phyloP scores from a whole-genome alignment of 179 eudicot genomes.

The Dionaea muscipula region DNA sequence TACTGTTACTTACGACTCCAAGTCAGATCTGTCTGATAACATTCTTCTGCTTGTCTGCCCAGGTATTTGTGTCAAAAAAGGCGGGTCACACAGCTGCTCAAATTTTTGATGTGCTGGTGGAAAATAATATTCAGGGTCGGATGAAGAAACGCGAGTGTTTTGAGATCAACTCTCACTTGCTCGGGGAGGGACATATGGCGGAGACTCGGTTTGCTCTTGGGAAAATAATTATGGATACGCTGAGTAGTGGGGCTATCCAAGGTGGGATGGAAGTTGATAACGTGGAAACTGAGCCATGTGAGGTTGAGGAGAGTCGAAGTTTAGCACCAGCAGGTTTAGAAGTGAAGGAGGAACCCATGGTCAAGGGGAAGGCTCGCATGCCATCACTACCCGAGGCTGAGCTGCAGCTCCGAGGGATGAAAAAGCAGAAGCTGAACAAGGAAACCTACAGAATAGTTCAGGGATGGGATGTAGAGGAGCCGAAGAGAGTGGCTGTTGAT shows the following conservation, averaged over 20 bases:
- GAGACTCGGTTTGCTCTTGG: constrained; percentile 68
- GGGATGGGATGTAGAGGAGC: constrained; percentile 12
- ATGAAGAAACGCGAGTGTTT: constrained; percentile 15
- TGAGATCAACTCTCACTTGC: constrained; percentile 33
- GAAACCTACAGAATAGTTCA: constrained; percentile 6
- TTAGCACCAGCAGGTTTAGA: not conserved
- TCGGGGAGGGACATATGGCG: constrained; percentile 32
- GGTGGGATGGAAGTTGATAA: constrained; percentile 11
- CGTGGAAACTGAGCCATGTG: constrained; percentile 11
- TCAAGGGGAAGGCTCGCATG: too few relatives aligned
- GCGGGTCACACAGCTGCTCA: constrained; percentile 13
- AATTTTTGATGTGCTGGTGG: constrained; percentile 26
- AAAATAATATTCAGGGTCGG: constrained; percentile 17
- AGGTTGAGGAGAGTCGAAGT: constrained; percentile 2
- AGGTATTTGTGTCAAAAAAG: constrained; percentile 48
- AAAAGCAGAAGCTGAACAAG: constrained; percentile 20
- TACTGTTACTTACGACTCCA: too few relatives aligned
- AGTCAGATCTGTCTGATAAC: not conserved
- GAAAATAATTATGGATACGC: constrained; percentile 47
- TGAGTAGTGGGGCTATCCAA: constrained; percentile 24
- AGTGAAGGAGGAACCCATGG: too few relatives aligned
- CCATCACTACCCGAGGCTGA: not conserved
- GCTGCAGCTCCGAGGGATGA: not conserved
- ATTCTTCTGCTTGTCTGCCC: constrained; percentile 6
- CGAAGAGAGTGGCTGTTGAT: constrained; percentile 19